Conservation (phyloP, 2,329 filamentous ascomycete genomes). For the Neocucurbitaria cava region DNA sequence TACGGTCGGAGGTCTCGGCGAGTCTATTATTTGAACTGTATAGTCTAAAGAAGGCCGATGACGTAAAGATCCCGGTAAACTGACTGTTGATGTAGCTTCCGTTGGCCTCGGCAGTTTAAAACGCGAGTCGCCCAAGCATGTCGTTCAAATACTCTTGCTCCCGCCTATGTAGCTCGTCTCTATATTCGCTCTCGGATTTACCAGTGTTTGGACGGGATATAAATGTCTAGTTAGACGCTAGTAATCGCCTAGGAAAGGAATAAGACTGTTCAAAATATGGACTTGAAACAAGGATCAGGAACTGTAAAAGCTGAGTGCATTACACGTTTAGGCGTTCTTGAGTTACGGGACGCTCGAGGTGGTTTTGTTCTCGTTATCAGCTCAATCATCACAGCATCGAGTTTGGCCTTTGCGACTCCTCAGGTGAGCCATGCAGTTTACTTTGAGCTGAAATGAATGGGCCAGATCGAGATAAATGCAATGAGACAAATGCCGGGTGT, state of each 20-base stretch:
- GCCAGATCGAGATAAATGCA: too few species aligned
- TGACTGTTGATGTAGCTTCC: background rate
- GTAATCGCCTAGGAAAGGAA: background rate
- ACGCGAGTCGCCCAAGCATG: background rate
- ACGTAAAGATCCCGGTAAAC: background rate
- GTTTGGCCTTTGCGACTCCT: too few species aligned
- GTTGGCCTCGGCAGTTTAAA: background rate
- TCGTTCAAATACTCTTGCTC: background rate
- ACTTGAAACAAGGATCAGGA: background rate
- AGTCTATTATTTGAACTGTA: background rate
- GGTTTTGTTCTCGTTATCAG: too few species aligned
- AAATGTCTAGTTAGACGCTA: too few species aligned
- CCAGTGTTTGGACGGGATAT: too few species aligned
- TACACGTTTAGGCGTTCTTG: too few species aligned
- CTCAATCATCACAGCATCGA: too few species aligned
- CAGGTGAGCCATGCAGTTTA: too few species aligned
- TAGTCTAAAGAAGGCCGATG: background rate
- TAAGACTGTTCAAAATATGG: background rate
- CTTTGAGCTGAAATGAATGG: too few species aligned
- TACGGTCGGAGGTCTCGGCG: too few species aligned
- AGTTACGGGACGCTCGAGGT: too few species aligned
- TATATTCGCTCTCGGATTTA: background rate
- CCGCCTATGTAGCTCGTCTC: background rate
- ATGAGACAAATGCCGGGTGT: too few species aligned
- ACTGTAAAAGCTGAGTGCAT: background rate